Evolutionary conservation across 2,329 filamentous ascomycete genomes (phyloP), one percentile per base, ranked within the genome.

Genomic region (Arthrobotrys entomopaga): DNA sequence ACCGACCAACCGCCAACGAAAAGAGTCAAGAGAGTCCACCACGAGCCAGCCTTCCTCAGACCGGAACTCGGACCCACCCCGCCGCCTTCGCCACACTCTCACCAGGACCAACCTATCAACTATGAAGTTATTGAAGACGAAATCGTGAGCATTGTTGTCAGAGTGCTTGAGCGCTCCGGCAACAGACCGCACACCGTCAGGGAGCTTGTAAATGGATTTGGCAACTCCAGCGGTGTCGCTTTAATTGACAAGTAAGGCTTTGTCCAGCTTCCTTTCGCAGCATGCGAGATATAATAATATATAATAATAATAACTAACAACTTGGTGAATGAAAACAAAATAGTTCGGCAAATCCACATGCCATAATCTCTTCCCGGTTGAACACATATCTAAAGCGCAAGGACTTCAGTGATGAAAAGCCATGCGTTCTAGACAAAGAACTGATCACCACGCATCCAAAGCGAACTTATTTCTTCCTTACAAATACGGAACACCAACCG

Each of bases 131-230:
- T 98, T 82, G 92, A 93, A 80, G 95, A 99, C 81, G 93, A 97
- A 80, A 96, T 99, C 78, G 94, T 99, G 59, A 90, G 96, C 80
- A 92, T 89, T 15, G 92, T 96, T 56, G 92, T 98, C 79, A 83
- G 91, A 78, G 93, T 96, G 82, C 85, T 99, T 65, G 90, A 97
- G 81, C 90, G 90, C 81, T 96, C 93, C 0, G 91, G 89, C 75
- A 99, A 99, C 82, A 87, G 93, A 65, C 95, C 95, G 65, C 94
- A 97, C 82, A 85, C 98, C 29, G 92, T 98, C 76, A 97, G 97
- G 83, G 94, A 98, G 82, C 87, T 99, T 53, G 92, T 93, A 61
- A 73, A 73, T 65, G 69, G 69, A 22, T 73, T 73, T 20, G 69
- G 69, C 46, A 66, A 57, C 53, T 61, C 60, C 7, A 73, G 69